Evolutionary conservation across 352 stramenopile genomes (phyloP), one percentile per base, ranked within the genome.

Genomic region (Pythium scleroteichum): DNA sequence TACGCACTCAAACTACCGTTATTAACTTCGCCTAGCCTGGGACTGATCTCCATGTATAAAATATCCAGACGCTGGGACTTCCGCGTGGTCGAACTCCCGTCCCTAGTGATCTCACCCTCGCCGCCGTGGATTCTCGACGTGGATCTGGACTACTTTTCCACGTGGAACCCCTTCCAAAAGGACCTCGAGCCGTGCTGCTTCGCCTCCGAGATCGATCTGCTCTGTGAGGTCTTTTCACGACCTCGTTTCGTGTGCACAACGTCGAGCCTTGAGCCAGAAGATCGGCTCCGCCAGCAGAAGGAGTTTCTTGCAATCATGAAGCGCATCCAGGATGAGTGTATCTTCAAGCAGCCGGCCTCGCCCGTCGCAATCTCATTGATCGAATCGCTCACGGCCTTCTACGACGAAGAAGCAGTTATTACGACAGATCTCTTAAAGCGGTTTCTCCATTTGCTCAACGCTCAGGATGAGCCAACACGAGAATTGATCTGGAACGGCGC

Each of bases 61-160:
- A n/a, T n/a, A n/a, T n/a, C n/a, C 42, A 82, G 73, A 32, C 35
- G 32, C 14, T 91, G 78, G 78, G 56, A 79, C 41, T 44, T 71
- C 4, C 9, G 12, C 1, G 61, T 71, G 19, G 27, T 16, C 2
- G 57, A 71, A 29, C 52, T 41, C 16, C 58, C 58, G 3, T 14
- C 44, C 0, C 26, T 32, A 1, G 13, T 22, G 0, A 16, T 23
- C 2, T 23, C 44, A 9, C 24, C 41, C 4, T 20, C 51, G 3
- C 17, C 44, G 46, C 62, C 60, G 14, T 95, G 73, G 48, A 46
- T 96, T 6, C 57, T 96, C 0, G 88, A 96, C 56, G 85, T 96
- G 26, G 90, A 94, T 63, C 60, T 96, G n/a, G 88, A 96, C 70
- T 96, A 93, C 62, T 96, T 95, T 62, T 94, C 85, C 17, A 94